Evolutionary conservation across 441 rosid genomes (phyloP), one percentile per base, ranked within the genome.

Genomic region (Populus trichocarpa): DNA sequence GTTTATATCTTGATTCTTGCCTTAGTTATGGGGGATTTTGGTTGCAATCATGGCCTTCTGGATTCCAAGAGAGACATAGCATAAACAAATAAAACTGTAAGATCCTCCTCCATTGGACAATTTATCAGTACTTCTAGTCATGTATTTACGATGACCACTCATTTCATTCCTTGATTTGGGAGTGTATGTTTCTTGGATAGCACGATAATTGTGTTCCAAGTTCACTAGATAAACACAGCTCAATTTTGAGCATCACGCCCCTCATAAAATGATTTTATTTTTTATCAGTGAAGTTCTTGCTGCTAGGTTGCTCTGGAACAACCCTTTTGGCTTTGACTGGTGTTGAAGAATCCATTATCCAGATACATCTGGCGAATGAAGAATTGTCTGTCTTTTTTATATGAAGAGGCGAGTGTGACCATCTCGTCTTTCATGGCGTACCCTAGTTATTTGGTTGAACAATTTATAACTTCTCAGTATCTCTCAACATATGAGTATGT

Each of bases 291-390:
- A 50, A 40, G 78, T 40, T 67, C 74, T 23, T 23, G 18, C 64
- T 46, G 77, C 72, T 73, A 75, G 84, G 75, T 63, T 77, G 69
- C 40, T 61, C 23, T 16, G 67, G 76, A 57, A 23, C 71, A 14
- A 75, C 72, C 72, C 68, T 38, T 4, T n/a, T 3, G 11, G 12
- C 73, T 70, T 79, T 9, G 9, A 75, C 0, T 11, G 46, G 46
- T 40, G 14, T 40, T 40, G 50, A 40, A 40, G 50, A 40, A 40
- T 40, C 16, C 16, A 11, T 11, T 40, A 40, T 40, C 50, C 50
- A 40, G 50, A 11, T 40, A 40, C 16, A 40, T 11, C 4, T 3
- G 5, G 0, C 5, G 57, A 46, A 46, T 46, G 18, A 14, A 13
- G 57, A 46, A 46, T 46, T 4, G 2, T 46, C 20, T 12, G 5